Conservation (phyloP, 768 basidiomycete species). For the Mycena belliarum region DNA sequence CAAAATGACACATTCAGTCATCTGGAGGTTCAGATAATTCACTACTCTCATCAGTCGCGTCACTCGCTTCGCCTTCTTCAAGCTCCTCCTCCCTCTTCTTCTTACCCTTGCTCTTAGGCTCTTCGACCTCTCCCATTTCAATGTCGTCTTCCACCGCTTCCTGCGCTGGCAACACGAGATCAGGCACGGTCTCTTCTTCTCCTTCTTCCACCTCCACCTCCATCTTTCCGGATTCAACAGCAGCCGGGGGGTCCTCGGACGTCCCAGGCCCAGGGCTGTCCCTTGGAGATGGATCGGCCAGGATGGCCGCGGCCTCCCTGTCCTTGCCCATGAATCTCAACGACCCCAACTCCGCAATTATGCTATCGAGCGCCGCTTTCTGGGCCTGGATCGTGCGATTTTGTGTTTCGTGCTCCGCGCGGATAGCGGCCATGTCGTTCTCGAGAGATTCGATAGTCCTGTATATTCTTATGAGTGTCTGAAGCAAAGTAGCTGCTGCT, state of each 20-base stretch:
- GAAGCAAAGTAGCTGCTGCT: neutral
- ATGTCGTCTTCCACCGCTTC: conserved; percentile 50
- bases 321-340: conserved; percentile 74
- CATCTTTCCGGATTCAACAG: conserved; percentile 27
- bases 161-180: conserved; percentile 24
- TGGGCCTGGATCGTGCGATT: conserved; percentile 65
- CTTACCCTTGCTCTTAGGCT: conserved; percentile 61
- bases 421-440: conserved; percentile 77
- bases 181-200: conserved; percentile 31
- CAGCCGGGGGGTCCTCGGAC: conserved; percentile 10
- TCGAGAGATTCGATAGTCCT: conserved; percentile 73
- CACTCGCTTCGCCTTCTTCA: conserved; percentile 69
- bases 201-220: conserved; percentile 47
- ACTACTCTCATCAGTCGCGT: conserved; percentile 51
- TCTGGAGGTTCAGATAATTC: conserved; percentile 78
- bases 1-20: conserved; percentile 27
- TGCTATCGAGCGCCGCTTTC: conserved; percentile 63
- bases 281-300: conserved; percentile 43
- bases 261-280: conserved; percentile 53
- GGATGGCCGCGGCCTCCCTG: conserved; percentile 42
- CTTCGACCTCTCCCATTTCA: conserved; percentile 90
- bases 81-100: conserved; percentile 68
- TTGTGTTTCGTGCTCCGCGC: conserved; percentile 73
- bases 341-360: conserved; percentile 61
- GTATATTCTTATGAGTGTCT: conserved; percentile 4